phyloP scores from a whole-genome alignment of 805 yeast genomes.

The Wickerhamiella allomyrinae region DNA sequence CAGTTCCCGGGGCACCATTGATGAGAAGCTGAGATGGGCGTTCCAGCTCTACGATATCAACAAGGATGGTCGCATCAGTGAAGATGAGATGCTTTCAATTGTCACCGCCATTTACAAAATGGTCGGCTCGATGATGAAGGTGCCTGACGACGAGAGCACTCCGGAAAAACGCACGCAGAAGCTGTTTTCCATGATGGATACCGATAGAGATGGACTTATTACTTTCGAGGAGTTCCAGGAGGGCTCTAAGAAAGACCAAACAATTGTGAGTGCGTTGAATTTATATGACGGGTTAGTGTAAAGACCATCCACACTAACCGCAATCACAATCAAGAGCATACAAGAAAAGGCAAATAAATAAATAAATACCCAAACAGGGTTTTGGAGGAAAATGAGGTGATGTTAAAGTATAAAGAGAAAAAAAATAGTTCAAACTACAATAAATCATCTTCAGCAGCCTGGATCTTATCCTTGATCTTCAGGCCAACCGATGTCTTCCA shows the following conservation, averaged over 20 bases:
- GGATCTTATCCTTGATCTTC: conserved; percentile 61
- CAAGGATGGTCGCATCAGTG: conserved; percentile 60
- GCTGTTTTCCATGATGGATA: conserved; percentile 61
- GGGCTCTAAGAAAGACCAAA: conserved; percentile 65
- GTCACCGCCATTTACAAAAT: conserved; percentile 78
- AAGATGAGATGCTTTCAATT: conserved; percentile 65
- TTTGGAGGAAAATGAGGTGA: too few relatives aligned
- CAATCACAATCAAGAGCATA: too few relatives aligned
- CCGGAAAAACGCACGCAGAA: conserved; percentile 80
- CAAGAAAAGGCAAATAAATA: too few relatives aligned
- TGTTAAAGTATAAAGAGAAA: too few relatives aligned
- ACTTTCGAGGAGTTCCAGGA: conserved; percentile 74
- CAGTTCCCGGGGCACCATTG: conserved; percentile 72
- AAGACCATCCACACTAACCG: too few relatives aligned
- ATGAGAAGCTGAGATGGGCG: conserved; percentile 81
- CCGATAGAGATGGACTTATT: conserved; percentile 53
- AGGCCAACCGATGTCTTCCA: conserved; percentile 77
- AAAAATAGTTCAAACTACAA: conserved; percentile 4
- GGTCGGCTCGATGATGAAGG: conserved; percentile 88
- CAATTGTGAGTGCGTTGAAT: conserved; percentile 60
- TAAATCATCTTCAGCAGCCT: conserved; percentile 56
- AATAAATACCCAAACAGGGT: too few relatives aligned
- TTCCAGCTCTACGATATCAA: conserved; percentile 77
- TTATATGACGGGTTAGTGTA: conserved; percentile 69
- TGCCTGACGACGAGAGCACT: conserved; percentile 79